These are phyloP conservation scores for Silybum marianum DNA, from an alignment of 129 eudicot genomes.

Conservation along the genomic window DNA sequence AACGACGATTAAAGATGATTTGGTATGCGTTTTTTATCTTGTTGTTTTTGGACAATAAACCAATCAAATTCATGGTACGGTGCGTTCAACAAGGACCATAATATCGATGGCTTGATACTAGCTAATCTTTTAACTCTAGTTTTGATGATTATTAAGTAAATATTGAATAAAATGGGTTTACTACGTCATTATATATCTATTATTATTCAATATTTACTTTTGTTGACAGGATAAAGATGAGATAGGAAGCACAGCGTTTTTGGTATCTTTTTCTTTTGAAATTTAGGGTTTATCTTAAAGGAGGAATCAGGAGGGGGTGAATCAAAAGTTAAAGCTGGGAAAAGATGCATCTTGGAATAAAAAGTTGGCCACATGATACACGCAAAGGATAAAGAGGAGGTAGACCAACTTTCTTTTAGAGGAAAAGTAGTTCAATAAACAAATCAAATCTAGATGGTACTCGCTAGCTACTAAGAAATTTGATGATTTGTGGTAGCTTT, in stretches of 20 bases:
- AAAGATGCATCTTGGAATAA: slow-evolving; percentile 41
- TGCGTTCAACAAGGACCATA: not conserved
- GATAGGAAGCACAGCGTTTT: not conserved
- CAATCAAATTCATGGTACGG: not conserved
- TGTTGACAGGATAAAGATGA: slow-evolving; percentile 3
- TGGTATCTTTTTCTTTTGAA: slow-evolving; percentile 32
- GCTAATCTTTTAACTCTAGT: not conserved
- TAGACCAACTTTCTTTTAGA: slow-evolving; percentile 30
- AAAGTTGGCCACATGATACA: slow-evolving; percentile 40
- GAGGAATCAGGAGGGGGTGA: slow-evolving; percentile 9
- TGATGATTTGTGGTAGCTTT: not conserved
- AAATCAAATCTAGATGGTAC: slow-evolving; percentile 13
- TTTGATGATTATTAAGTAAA: not conserved
- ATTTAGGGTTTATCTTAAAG: slow-evolving; percentile 2
- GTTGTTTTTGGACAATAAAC: not conserved
- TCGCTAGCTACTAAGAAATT: not conserved
- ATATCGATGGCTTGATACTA: not conserved
- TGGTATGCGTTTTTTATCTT: not conserved
- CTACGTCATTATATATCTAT: not conserved
- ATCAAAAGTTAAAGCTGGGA: slow-evolving; percentile 47
- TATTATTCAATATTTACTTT: not conserved
- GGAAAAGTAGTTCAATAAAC: slow-evolving; percentile 18
- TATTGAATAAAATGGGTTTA: not conserved
- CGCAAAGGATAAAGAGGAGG: slow-evolving; percentile 39
- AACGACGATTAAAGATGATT: slow-evolving; percentile 23